These are phyloP conservation scores for Apiospora hydei DNA, from an alignment of 2,329 filamentous ascomycete genomes.

Conservation along the genomic window DNA sequence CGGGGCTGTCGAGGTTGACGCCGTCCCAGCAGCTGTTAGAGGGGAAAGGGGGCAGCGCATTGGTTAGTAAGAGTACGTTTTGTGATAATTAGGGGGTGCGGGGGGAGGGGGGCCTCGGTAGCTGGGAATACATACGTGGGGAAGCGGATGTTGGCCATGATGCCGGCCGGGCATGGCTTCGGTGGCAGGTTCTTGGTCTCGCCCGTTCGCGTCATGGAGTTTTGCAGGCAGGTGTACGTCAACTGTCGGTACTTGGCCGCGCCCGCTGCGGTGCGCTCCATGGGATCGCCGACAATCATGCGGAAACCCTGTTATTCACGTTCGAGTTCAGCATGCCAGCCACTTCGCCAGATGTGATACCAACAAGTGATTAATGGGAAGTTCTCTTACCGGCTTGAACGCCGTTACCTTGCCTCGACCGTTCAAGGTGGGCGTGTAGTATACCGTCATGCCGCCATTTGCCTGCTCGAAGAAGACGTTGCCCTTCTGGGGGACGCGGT, in stretches of 20 bases:
- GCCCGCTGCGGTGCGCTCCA: conserved; percentile 36
- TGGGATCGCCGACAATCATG: conserved; percentile 41
- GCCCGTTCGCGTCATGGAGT: conserved; percentile 37
- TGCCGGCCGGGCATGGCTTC: conserved; percentile 42
- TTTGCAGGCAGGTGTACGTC: conserved; percentile 8
- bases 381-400: conserved; percentile 40
- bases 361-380: conserved; percentile 38
- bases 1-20: conserved; percentile 52
- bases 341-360: neutral
- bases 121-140: conserved; percentile 41
- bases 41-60: conserved; percentile 7
- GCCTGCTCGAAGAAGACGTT: conserved; percentile 40
- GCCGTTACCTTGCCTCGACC: conserved; percentile 38
- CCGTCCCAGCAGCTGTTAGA: conserved; percentile 59
- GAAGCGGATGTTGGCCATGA: conserved; percentile 53
- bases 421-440: conserved; percentile 42
- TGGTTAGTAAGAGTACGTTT: conserved; percentile 38
- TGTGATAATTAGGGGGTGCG: conserved; percentile 32
- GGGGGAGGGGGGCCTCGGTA: no score
- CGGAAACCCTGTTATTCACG: conserved; percentile 39
- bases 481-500: conserved; percentile 41
- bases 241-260: conserved; percentile 33
- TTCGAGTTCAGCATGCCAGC: no score
- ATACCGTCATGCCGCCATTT: conserved; percentile 44
- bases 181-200: conserved; percentile 47